Conservation (phyloP, 2,329 filamentous ascomycete genomes). For the Aureobasidium sp. region DNA sequence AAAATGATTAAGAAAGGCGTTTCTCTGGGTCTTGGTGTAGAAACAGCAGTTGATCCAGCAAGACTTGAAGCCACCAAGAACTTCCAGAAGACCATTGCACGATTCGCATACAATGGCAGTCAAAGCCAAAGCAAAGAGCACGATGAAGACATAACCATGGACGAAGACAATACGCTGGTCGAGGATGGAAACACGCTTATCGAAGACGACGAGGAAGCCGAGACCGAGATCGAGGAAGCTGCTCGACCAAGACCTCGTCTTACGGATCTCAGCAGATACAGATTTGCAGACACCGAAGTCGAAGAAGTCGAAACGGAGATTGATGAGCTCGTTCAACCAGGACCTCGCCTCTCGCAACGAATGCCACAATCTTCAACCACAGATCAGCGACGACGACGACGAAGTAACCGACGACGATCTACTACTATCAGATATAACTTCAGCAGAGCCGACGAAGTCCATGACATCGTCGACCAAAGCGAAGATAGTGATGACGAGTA, state of each 20-base stretch:
- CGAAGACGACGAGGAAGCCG: neutral
- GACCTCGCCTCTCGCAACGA: no score
- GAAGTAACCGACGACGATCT: neutral
- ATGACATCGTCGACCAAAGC: neutral
- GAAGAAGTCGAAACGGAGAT: neutral
- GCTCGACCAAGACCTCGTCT: neutral
- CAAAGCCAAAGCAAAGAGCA: neutral
- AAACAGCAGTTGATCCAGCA: neutral
- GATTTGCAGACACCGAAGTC: neutral
- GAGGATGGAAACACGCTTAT: neutral
- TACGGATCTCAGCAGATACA: neutral
- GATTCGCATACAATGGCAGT: neutral
- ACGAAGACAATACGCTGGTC: no score
- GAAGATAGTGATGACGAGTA: neutral
- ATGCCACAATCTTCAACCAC: no score
- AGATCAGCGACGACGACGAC: neutral
- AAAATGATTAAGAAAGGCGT: neutral
- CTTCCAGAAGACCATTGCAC: neutral
- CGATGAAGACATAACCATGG: neutral
- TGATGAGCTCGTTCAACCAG: neutral
- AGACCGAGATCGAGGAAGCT: neutral
- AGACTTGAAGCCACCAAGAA: neutral
- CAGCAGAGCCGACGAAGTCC: neutral
- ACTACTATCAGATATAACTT: neutral
- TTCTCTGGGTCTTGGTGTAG: neutral